These are phyloP conservation scores for Medicago truncatula DNA, from an alignment of 306 rosid genomes.

Conservation along the genomic window DNA sequence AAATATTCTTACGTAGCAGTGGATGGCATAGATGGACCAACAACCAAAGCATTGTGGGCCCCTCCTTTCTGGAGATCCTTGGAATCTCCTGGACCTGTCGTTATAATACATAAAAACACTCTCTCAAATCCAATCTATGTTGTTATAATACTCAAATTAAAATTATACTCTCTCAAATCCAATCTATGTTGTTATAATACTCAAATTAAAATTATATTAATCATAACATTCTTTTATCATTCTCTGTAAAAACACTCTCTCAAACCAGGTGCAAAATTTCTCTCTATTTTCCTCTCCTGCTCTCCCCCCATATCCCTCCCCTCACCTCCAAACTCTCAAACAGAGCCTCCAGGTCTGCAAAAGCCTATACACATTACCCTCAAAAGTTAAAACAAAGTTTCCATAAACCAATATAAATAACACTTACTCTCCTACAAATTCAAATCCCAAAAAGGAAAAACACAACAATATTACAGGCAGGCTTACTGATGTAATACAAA, in stretches of 20 bases:
- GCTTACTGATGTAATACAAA: neutral
- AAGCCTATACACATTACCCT: neutral
- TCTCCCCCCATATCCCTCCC: too few species aligned
- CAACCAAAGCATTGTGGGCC: slow-evolving; percentile 75
- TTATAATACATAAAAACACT: slow-evolving; percentile 35
- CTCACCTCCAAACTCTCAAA: too few species aligned
- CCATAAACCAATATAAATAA: neutral
- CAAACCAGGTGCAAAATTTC: too few species aligned
- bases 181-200: too few species aligned
- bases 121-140: too few species aligned
- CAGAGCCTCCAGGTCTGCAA: neutral
- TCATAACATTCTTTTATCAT: too few species aligned
- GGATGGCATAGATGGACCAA: slow-evolving; percentile 84
- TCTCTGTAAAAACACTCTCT: too few species aligned
- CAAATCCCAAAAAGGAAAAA: neutral
- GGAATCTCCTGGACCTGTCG: slow-evolving; percentile 64
- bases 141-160: too few species aligned
- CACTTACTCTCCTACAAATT: neutral
- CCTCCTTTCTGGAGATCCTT: slow-evolving; percentile 56
- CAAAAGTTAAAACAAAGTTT: neutral
- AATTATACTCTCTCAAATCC: too few species aligned
- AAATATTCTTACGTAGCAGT: slow-evolving; percentile 58
- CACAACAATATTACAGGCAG: neutral
- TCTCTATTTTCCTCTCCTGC: too few species aligned
- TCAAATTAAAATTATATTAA: too few species aligned